Base-by-base conservation (phyloP, 352 stramenopile genomes). In the Globisporangium echinulatum region DNA sequence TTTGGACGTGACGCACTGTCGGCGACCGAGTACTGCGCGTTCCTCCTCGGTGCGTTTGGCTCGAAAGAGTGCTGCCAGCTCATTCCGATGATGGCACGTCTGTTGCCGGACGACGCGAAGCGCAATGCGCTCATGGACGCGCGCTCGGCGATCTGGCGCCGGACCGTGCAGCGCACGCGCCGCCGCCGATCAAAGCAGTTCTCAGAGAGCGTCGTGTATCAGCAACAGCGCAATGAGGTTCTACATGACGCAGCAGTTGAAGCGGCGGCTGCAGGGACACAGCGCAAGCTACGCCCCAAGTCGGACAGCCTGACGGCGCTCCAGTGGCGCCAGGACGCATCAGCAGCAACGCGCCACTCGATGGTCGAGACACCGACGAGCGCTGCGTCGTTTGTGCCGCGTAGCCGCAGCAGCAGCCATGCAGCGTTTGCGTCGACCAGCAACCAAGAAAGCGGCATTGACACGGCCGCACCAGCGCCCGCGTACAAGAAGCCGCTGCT, bases 151-250 rank as follows among this genome's bases (percentile, higher is more conserved):
- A 88, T 92, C 54, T 83, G 79, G 64, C 72, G 78, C 39, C 75
- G 80, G 50, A 71, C 70, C 49, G 62, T 81, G 19, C 81, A 79
- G 37, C 78, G 82, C 46, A 72, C 90, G 48, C 79, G 79, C 49
- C 71, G 79, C 15, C 75, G 79, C n/a, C 75, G 82, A 10, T 90
- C 79, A 0, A 92, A 92, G 64, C 82, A 92, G 52, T 88, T 87
- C 62, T 92, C 82, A 1, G 82, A 92, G 53, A 88, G 70, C 50
- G 68, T 89, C 10, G 75, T 86, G 48, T 69, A 88, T 50, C 71
- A 88, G 55, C 70, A 88, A n/a, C 75, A 79, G 53, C 82, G 76
- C 37, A 63, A 72, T 11, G 67, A 82, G n/a, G 61, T 74, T 11
- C 64, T 75, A 48, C 62, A 79, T 37, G 61, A 70, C 17, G 47